These are phyloP conservation scores for Ganoderma sinense DNA, from an alignment of 1,284 basidiomycete genomes.

Conservation along the genomic window DNA sequence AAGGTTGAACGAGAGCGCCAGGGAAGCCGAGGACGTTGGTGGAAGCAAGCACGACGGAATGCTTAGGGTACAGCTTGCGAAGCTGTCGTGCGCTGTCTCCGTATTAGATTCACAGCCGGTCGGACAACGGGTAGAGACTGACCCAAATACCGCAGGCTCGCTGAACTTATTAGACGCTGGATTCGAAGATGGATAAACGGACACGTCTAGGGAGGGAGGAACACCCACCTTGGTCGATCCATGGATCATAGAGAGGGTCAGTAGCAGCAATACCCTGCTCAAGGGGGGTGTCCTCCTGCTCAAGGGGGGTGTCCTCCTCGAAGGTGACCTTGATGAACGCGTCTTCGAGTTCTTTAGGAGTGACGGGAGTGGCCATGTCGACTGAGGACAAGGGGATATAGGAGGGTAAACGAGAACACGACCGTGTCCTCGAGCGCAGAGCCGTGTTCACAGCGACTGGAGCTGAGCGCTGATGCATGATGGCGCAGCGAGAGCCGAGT, in stretches of 20 bases:
- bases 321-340: conserved; percentile 60
- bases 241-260: conserved; percentile 52
- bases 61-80: conserved; percentile 64
- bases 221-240: conserved; percentile 60
- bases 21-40: conserved; percentile 62
- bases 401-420: background rate
- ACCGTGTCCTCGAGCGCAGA: background rate
- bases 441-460: background rate
- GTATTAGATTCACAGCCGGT: background rate
- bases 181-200: conserved; percentile 1
- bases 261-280: conserved; percentile 17
- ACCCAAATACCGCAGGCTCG: conserved; percentile 56
- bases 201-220: background rate
- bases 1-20: conserved; percentile 50
- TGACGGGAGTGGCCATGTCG: conserved; percentile 16
- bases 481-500: background rate
- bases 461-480: background rate
- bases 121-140: conserved; percentile 25
- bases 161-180: conserved; percentile 59
- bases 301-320: conserved; percentile 41
- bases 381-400: background rate
- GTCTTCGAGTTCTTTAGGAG: conserved; percentile 44
- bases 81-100: conserved; percentile 56
- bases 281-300: conserved; percentile 39
- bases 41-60: conserved; percentile 63